Base-by-base conservation (phyloP, 176 grass and related monocot species). In the Paspalum notatum region DNA sequence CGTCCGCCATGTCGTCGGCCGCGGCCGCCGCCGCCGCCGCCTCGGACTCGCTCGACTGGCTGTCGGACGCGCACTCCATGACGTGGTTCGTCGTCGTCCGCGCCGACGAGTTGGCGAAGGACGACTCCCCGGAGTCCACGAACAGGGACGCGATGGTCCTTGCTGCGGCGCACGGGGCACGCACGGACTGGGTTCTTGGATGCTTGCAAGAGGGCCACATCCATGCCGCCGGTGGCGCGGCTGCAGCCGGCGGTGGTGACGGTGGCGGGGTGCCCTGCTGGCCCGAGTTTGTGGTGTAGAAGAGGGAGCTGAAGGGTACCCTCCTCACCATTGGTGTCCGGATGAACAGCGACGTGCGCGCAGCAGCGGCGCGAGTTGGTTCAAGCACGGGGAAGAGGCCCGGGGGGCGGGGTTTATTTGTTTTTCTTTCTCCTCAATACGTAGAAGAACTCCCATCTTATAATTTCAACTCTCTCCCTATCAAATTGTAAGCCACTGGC, bases 201-300 rank as follows among this genome's bases (percentile, higher is more conserved):
- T 93, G 72, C 87, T 90, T 90, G 80, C 90, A 92, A 10, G 93
- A 95, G 26, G 85, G 82, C 93, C 87, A 92, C 83, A 81, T 84
- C 84, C 87, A 92, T 88, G 93, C 62, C 51, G 88, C 77, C 40
- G 81, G 50, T 10, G 67, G 70, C 16, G 87, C 16, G 45, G 42
- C 58, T 17, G 80, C 48, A 17, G 71, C 70, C 50, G 82, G 59
- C 18, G 57, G 61, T 2, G 76, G 70, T 4, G 87, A 76, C 27
- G 72, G 42, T 10, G 78, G 83, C 5, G 66, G 59, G 15, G 48
- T 83, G 63, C 87, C 89, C 58, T 87, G 86, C 58, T 87, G 86
- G 61, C 66, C 72, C 17, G 66, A 82, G 63, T 81, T 93, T 1
- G 73, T 45, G 57, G 72, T 56, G 62, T 87, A 86, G 63, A 93